A percentile compares a stretch with the other conserved stretches of the same genome.
phyloP scores from a whole-genome alignment of 768 basidiomycete species.

The Coprinopsis sp. region DNA sequence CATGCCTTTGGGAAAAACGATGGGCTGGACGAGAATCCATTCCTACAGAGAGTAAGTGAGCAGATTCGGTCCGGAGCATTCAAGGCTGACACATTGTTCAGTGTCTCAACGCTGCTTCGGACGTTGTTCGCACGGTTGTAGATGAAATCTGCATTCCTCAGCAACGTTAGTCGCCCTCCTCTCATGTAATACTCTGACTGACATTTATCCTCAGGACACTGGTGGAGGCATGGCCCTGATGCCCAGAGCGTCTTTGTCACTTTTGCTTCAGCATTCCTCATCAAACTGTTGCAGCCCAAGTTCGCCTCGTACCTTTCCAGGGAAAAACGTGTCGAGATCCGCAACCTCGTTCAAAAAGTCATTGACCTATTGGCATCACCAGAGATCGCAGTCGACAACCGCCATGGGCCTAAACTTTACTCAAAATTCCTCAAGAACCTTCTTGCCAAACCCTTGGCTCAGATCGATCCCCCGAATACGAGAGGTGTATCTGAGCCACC shows the following conservation, averaged over 20 bases:
- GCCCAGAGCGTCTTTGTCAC: slow-evolving; percentile 76
- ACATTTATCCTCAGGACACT: slow-evolving; percentile 27
- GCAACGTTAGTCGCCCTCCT: slow-evolving; percentile 39
- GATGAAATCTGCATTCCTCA: slow-evolving; percentile 51
- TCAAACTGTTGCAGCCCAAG: slow-evolving; percentile 83
- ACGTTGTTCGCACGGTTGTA: slow-evolving; percentile 59
- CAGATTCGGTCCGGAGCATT: background rate
- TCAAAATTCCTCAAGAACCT: slow-evolving; percentile 74
- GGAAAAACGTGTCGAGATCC: slow-evolving; percentile 60
- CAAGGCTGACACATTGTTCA: slow-evolving; percentile 19
- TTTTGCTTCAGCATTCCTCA: slow-evolving; percentile 77
- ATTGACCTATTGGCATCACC: slow-evolving; percentile 64
- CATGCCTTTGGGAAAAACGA: slow-evolving; percentile 63
- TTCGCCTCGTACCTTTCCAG: slow-evolving; percentile 56
- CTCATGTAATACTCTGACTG: background rate
- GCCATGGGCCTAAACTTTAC: slow-evolving; percentile 77
- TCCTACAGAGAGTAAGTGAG: slow-evolving; percentile 55
- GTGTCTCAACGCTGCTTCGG: slow-evolving; percentile 66
- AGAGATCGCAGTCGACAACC: slow-evolving; percentile 73
- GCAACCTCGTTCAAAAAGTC: slow-evolving; percentile 57
- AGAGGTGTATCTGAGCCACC: slow-evolving; percentile 1
- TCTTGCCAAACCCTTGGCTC: slow-evolving; percentile 53
- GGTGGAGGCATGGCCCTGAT: slow-evolving; percentile 71
- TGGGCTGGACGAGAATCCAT: slow-evolving; percentile 55
- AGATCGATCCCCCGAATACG: slow-evolving; percentile 20